Percentiles rank a stretch among this genome's conserved stretches.
phyloP scores from a whole-genome alignment of 768 basidiomycete species.

The Cyathus striatus region DNA sequence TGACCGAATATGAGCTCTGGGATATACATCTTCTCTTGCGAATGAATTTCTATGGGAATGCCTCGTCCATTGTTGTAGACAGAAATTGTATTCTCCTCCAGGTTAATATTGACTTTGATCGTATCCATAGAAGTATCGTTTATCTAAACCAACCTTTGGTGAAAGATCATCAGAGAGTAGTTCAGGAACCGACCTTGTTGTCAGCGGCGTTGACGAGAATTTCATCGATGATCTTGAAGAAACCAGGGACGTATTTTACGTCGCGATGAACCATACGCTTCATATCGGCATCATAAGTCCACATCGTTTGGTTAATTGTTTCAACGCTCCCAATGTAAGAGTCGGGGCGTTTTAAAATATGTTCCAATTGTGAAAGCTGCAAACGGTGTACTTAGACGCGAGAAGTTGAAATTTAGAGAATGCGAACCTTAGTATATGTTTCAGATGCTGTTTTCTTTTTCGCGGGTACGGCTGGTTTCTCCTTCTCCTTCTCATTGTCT shows the following conservation, averaged over 20 bases:
- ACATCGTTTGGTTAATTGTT: slow-evolving; percentile 80
- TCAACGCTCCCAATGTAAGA: slow-evolving; percentile 97
- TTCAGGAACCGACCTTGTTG: slow-evolving; percentile 69
- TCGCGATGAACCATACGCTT: slow-evolving; percentile 83
- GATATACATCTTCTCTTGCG: slow-evolving; percentile 89
- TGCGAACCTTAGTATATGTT: slow-evolving; percentile 90
- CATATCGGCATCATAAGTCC: slow-evolving; percentile 84
- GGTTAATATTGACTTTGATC: slow-evolving; percentile 82
- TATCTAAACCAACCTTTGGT: slow-evolving; percentile 46
- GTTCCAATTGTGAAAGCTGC: slow-evolving; percentile 92
- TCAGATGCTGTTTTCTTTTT: slow-evolving; percentile 87
- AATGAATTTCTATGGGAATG: slow-evolving; percentile 96
- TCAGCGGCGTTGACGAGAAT: slow-evolving; percentile 99
- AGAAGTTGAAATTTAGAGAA: no score
- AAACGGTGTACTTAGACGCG: no score
- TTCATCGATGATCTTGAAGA: slow-evolving; percentile 99
- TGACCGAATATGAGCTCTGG: slow-evolving; percentile 98
- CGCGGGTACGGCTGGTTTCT: slow-evolving; percentile 13
- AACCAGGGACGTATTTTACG: slow-evolving; percentile 91
- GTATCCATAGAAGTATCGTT: slow-evolving; percentile 91
- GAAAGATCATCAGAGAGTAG: background rate
- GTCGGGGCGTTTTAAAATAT: slow-evolving; percentile 88
- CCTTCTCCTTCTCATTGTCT: slow-evolving; percentile 26
- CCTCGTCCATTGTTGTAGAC: slow-evolving; percentile 95
- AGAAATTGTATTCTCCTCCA: slow-evolving; percentile 80